Evolutionary conservation across 192 early-diverging fungal genomes (phyloP).

Genomic region (Mortierella antarctica): DNA sequence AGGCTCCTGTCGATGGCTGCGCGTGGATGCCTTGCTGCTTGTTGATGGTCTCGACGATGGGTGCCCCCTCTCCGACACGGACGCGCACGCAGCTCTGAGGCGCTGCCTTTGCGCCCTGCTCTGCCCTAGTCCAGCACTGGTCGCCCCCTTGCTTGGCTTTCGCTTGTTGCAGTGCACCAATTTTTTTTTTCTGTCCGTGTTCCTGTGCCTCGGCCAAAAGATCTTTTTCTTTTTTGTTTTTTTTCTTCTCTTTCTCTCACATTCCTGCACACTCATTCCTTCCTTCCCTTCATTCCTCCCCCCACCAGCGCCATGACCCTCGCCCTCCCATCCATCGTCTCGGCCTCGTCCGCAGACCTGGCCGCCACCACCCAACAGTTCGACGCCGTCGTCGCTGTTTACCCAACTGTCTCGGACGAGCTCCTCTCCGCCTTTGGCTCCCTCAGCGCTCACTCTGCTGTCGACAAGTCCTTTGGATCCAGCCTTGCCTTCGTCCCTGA

Average conservation of each 20-base stretch:
- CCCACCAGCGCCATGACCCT: constrained; percentile 27
- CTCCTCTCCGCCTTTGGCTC: constrained; percentile 37
- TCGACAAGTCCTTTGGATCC: constrained; percentile 60
- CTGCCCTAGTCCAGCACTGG: too few species aligned
- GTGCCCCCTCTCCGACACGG: too few species aligned
- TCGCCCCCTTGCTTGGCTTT: too few species aligned
- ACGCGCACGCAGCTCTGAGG: too few species aligned
- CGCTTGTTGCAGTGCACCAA: neutral
- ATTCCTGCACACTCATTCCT: neutral
- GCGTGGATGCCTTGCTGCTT: too few species aligned
- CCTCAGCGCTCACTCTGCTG: constrained; percentile 16
- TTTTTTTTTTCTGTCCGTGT: neutral
- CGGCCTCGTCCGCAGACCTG: constrained; percentile 36
- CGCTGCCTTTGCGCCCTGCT: too few species aligned
- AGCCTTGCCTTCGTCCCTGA: constrained; percentile 48
- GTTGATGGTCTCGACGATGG: too few species aligned
- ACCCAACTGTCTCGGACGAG: constrained; percentile 29
- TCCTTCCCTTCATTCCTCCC: neutral
- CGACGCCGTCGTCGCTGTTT: constrained; percentile 48
- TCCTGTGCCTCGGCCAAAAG: neutral
- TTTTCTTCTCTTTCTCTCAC: constrained; percentile 7
- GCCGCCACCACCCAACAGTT: constrained; percentile 11
- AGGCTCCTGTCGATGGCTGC: too few species aligned
- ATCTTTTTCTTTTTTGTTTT: neutral
- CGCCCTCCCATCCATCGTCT: constrained; percentile 34